Evolutionary conservation across 2,329 filamentous ascomycete genomes (phyloP).

Genomic region (Huntiella moniliformis): DNA sequence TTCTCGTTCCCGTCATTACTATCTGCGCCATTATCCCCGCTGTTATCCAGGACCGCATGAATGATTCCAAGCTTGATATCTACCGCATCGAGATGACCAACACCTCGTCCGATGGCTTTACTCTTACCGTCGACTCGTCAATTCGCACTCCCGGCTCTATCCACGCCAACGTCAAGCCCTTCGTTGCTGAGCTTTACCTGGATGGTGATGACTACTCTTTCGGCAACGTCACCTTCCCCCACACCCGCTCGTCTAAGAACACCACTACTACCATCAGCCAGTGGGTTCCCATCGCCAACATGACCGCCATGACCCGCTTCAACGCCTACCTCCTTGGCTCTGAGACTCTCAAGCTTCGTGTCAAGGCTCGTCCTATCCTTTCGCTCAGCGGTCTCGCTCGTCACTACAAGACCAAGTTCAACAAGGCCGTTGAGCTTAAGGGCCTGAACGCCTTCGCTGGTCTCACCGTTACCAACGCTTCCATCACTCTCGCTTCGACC

Average conservation of each 20-base stretch:
- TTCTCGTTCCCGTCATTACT: constrained; percentile 38
- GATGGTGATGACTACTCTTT: constrained; percentile 31
- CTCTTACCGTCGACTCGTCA: constrained; percentile 36
- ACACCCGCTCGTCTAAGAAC: constrained; percentile 28
- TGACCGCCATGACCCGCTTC: constrained; percentile 33
- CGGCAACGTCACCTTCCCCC: constrained; percentile 31
- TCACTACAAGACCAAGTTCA: constrained; percentile 33
- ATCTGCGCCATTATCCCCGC: constrained; percentile 37
- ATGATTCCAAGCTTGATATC: constrained; percentile 32
- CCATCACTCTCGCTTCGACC: constrained; percentile 22
- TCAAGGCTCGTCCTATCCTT: constrained; percentile 33
- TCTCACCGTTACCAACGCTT: constrained; percentile 30
- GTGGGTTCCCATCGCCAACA: constrained; percentile 26
- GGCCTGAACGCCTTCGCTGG: constrained; percentile 28
- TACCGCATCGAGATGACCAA: constrained; percentile 31
- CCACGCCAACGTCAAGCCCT: constrained; percentile 31
- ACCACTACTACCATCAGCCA: constrained; percentile 35
- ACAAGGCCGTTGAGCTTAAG: constrained; percentile 35
- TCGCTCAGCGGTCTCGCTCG: constrained; percentile 30
- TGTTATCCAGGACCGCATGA: constrained; percentile 36
- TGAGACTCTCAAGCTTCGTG: constrained; percentile 29
- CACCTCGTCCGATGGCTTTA: constrained; percentile 25
- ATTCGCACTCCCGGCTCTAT: constrained; percentile 32
- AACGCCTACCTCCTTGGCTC: constrained; percentile 34
- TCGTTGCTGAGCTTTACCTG: constrained; percentile 36